These are phyloP conservation scores for Pyricularia grisea DNA, from an alignment of 2,329 filamentous ascomycete genomes.

Conservation along the genomic window DNA sequence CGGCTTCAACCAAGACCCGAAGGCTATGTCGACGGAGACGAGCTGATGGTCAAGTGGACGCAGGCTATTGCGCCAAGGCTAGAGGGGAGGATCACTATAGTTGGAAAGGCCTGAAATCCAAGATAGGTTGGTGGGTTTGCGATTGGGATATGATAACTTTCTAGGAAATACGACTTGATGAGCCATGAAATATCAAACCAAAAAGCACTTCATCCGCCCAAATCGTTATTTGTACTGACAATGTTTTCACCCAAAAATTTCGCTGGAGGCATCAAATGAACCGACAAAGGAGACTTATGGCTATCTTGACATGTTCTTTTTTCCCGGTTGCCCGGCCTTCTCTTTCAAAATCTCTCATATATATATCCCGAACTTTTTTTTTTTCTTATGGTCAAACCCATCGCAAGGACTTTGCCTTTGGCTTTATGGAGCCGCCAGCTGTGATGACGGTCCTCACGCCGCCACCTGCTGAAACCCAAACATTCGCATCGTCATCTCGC, in stretches of 20 bases:
- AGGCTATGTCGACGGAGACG: conserved; percentile 48
- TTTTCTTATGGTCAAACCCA: background rate
- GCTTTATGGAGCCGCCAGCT: background rate
- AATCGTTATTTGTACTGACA: background rate
- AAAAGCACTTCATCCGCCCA: too few species aligned
- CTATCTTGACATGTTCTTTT: background rate
- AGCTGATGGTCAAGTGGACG: conserved; percentile 65
- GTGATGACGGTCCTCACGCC: background rate
- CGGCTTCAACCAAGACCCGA: conserved; percentile 46
- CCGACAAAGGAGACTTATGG: background rate
- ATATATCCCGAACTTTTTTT: background rate
- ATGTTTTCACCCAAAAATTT: background rate
- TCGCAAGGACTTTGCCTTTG: background rate
- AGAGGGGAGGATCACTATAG: conserved; percentile 63
- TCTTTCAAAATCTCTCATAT: background rate
- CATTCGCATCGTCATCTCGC: background rate
- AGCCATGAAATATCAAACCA: background rate
- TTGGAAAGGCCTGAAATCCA: conserved; percentile 11
- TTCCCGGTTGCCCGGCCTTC: background rate
- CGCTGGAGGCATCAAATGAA: background rate
- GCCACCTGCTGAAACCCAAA: background rate
- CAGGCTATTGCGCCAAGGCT: conserved; percentile 67
- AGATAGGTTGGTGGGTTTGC: background rate
- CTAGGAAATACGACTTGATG: background rate
- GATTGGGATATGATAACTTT: background rate